These are phyloP conservation scores for Neopestalotiopsis sp. DNA, from an alignment of 2,329 filamentous ascomycete species.

Conservation along the genomic window DNA sequence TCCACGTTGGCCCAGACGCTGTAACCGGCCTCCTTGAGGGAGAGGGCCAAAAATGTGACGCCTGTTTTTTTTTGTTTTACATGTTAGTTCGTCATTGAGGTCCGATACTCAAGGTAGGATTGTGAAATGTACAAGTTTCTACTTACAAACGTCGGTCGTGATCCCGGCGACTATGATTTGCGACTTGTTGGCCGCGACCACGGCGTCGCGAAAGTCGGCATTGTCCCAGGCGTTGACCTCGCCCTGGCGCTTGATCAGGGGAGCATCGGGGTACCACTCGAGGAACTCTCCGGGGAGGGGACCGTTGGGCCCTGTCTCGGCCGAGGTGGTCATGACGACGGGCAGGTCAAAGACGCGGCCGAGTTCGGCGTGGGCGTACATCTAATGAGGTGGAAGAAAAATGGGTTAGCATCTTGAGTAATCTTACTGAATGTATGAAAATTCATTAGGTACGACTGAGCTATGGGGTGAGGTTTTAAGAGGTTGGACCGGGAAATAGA, in stretches of 20 bases:
- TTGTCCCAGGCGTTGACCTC: slow-evolving; percentile 84
- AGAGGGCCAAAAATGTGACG: slow-evolving; percentile 76
- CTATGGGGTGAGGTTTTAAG: no score
- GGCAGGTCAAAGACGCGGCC: slow-evolving; percentile 71
- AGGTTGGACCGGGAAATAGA: no score
- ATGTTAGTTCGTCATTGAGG: no score
- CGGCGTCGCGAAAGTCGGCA: slow-evolving; percentile 66
- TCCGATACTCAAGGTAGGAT: not conserved
- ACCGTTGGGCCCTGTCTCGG: slow-evolving; percentile 72
- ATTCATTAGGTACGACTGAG: no score
- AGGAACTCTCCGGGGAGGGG: slow-evolving; percentile 72
- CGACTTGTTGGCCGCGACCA: slow-evolving; percentile 67
- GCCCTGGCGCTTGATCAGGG: slow-evolving; percentile 70
- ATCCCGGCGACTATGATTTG: slow-evolving; percentile 78
- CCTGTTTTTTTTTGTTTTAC: slow-evolving; percentile 29
- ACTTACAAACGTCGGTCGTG: slow-evolving; percentile 72
- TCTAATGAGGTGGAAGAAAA: slow-evolving; percentile 25
- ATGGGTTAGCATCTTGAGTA: no score
- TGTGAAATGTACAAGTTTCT: not conserved
- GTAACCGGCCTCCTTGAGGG: slow-evolving; percentile 72
- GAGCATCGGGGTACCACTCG: slow-evolving; percentile 68
- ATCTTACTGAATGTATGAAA: no score
- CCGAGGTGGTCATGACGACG: slow-evolving; percentile 72
- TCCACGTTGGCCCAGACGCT: slow-evolving; percentile 76
- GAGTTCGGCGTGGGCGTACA: slow-evolving; percentile 70